phyloP scores from a whole-genome alignment of 2,329 filamentous ascomycete genomes.

The Huntiella abstrusa region DNA sequence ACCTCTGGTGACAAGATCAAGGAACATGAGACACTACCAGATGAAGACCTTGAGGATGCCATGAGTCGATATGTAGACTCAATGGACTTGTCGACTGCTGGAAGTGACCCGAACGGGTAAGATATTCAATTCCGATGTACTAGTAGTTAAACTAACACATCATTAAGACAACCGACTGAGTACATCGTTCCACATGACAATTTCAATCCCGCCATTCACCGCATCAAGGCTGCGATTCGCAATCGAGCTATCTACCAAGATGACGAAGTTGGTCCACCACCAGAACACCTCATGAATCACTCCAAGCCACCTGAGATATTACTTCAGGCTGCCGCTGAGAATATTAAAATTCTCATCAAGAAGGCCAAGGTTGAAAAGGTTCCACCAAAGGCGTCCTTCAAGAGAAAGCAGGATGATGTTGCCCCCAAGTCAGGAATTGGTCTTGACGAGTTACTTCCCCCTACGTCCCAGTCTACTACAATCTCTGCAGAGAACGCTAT shows the following conservation, averaged over 20 bases:
- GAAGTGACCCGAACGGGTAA: conserved; percentile 56
- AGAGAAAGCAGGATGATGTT: conserved; percentile 46
- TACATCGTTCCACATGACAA: conserved; percentile 64
- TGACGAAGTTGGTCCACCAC: conserved; percentile 39
- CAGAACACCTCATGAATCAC: conserved; percentile 50
- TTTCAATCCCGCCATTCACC: conserved; percentile 72
- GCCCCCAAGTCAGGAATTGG: conserved; percentile 85
- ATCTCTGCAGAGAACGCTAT: conserved; percentile 55
- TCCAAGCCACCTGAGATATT: conserved; percentile 53
- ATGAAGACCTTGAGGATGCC: conserved; percentile 49
- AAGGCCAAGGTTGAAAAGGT: conserved; percentile 78
- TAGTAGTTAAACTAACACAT: too few species aligned
- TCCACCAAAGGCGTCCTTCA: conserved; percentile 59
- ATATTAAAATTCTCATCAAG: conserved; percentile 45
- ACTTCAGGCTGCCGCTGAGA: conserved; percentile 33
- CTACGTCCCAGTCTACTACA: conserved; percentile 7
- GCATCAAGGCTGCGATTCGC: conserved; percentile 69
- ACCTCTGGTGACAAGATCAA: conserved; percentile 64
- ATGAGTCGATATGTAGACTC: conserved; percentile 87
- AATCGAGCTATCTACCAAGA: conserved; percentile 61
- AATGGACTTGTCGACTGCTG: conserved; percentile 67
- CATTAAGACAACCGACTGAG: conserved; percentile 37
- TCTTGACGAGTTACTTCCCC: conserved; percentile 44
- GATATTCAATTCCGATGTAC: conserved; percentile 13
- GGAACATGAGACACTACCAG: conserved; percentile 70